These are phyloP conservation scores for Suillus occidentalis DNA, from an alignment of 768 basidiomycete genomes.

Conservation along the genomic window DNA sequence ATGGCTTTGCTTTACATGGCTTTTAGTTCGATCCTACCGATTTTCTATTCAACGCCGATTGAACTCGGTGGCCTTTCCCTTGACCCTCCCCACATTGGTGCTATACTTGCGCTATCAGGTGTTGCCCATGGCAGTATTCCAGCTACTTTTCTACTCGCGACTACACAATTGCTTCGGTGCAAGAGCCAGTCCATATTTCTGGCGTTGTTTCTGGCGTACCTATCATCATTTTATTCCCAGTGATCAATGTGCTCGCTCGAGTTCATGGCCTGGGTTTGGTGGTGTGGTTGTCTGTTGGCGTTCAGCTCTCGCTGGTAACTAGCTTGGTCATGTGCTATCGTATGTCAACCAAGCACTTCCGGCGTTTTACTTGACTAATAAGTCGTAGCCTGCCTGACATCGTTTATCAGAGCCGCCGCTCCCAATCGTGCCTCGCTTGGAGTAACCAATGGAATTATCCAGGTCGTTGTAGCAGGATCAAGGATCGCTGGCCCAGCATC, in stretches of 20 bases:
- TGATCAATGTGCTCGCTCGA: constrained; percentile 53
- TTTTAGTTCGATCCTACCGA: constrained; percentile 41
- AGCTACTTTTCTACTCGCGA: constrained; percentile 59
- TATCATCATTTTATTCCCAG: constrained; percentile 53
- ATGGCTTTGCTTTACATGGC: constrained; percentile 63
- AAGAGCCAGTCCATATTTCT: constrained; percentile 50
- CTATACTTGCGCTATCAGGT: constrained; percentile 39
- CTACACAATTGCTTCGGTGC: constrained; percentile 55
- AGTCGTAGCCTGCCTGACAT: neutral
- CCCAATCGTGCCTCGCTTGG: neutral
- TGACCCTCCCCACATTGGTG: constrained; percentile 18
- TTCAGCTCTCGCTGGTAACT: constrained; percentile 32
- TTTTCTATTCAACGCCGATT: constrained; percentile 21
- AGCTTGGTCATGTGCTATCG: constrained; percentile 1
- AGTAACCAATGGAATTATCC: neutral
- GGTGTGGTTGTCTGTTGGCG: constrained; percentile 47
- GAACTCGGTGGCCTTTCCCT: constrained; percentile 10
- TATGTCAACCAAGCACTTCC: neutral
- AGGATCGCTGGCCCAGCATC: neutral
- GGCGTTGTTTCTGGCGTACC: constrained; percentile 53
- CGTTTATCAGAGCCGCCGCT: neutral
- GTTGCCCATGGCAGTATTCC: constrained; percentile 57
- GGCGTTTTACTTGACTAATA: neutral
- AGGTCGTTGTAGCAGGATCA: neutral
- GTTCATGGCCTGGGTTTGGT: constrained; percentile 38